Evolutionary conservation across 2,329 filamentous ascomycete genomes (phyloP).

Genomic region (Laburnicola sp.): DNA sequence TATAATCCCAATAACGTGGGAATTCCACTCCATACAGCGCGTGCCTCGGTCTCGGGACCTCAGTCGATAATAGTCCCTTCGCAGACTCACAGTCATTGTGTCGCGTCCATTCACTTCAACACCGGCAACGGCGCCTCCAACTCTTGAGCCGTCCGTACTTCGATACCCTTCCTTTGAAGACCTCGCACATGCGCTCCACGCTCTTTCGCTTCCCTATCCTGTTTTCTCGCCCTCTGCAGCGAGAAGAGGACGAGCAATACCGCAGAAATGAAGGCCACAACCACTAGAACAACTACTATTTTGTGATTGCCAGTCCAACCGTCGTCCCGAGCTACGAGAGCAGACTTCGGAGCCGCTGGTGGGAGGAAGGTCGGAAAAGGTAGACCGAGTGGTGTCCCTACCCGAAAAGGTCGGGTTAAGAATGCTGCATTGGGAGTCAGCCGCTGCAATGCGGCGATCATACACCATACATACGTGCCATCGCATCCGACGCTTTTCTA

Average conservation of each 20-base stretch:
- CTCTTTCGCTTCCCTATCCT: neutral
- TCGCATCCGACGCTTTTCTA: neutral
- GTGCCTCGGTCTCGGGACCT: neutral
- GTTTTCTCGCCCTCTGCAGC: neutral
- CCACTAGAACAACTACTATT: neutral
- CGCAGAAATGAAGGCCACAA: neutral
- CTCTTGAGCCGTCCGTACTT: neutral
- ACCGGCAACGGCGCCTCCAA: neutral
- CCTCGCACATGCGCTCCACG: slow-evolving; percentile 1
- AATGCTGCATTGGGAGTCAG: slow-evolving; percentile 1
- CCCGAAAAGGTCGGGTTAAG: neutral
- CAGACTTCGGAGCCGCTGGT: neutral
- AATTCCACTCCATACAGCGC: too few relatives aligned
- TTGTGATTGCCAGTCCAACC: slow-evolving; percentile 2
- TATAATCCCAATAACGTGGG: too few relatives aligned
- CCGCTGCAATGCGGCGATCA: neutral
- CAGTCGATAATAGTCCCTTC: neutral
- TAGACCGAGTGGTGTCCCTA: neutral
- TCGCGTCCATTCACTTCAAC: neutral
- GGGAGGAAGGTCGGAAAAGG: neutral
- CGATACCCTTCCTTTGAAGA: neutral
- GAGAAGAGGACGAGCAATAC: neutral
- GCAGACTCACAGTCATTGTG: neutral
- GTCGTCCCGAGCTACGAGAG: neutral
- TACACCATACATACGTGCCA: neutral